Base-by-base conservation (phyloP, 352 stramenopile species). In the Pythium phragmitis region DNA sequence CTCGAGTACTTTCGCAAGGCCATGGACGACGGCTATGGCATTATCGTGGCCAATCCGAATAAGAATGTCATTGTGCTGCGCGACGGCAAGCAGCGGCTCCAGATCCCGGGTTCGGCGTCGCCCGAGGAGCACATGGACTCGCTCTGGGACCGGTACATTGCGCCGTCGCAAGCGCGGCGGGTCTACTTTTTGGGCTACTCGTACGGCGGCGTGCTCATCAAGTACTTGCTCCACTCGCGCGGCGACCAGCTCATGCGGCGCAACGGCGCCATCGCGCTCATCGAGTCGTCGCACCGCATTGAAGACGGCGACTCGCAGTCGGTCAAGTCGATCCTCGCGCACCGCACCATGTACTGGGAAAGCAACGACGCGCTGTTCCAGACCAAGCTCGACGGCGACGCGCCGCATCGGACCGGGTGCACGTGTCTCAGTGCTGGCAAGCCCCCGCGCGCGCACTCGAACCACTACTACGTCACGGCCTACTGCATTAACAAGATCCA, bases 261-360 rank as follows among this genome's bases (percentile, higher is more conserved):
- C 21, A 92, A 95, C 49, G 85, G 87, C 11, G 86, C 88, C 13
- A 90, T 96, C 61, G 88, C 88, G 14, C 64, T 96, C 5, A 94
- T 94, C 23, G 88, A 96, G 54, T 94, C 85, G 28, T 91, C 82
- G 52, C 88, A 96, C 64, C 85, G 86, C 43, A 92, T 94, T 47
- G 85, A 92, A 60, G 84, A 92, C 54, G 85, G 84, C 42, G 87
- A 95, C 70, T 90, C 85, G 54, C 85, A 94, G 58, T 92, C 84
- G 7, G 85, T 94, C 57, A 92, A 94, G 65, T 89, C 77, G 37
- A 92, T 96, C 57, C 66, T 96, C 26, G 86, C 87, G 23, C 84
- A 94, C 56, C 88, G 87, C 47, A 91, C 86, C 7, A 95, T 96
- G 82, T 95, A 96, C 72, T 96, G 88, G 88, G 84, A 94, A 65